Conservation (phyloP, 1,284 basidiomycete genomes). For the Sporisorium sorghi region DNA sequence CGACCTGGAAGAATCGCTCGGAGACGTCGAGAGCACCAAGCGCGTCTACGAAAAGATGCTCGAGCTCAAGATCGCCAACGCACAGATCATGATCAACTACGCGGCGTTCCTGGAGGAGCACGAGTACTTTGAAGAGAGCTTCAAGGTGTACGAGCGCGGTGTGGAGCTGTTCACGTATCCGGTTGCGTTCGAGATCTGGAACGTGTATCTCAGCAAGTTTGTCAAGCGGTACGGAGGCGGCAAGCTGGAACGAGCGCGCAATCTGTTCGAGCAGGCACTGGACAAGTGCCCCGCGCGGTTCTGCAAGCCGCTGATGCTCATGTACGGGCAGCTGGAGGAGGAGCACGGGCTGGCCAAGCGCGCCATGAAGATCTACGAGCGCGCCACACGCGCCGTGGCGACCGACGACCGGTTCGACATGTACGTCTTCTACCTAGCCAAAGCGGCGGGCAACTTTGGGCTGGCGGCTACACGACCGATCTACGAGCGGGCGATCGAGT, state of each 20-base stretch:
- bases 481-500: slow-evolving; percentile 95
- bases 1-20: slow-evolving; percentile 95
- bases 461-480: slow-evolving; percentile 95
- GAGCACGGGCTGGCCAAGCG: slow-evolving; percentile 94
- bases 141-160: slow-evolving; percentile 98
- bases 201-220: slow-evolving; percentile 97
- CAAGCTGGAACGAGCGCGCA: slow-evolving; percentile 93
- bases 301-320: slow-evolving; percentile 92
- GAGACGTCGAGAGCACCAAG: slow-evolving; percentile 90
- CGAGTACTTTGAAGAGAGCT: slow-evolving; percentile 97
- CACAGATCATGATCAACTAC: slow-evolving; percentile 92
- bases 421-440: slow-evolving; percentile 97
- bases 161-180: slow-evolving; percentile 98
- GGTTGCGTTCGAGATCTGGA: slow-evolving; percentile 98
- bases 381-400: slow-evolving; percentile 85
- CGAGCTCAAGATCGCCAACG: slow-evolving; percentile 97
- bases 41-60: slow-evolving; percentile 95
- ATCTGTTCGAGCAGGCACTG: slow-evolving; percentile 96
- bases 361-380: slow-evolving; percentile 94
- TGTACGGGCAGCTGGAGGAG: slow-evolving; percentile 95
- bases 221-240: slow-evolving; percentile 93
- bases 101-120: slow-evolving; percentile 97
- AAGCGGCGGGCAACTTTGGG: slow-evolving; percentile 91
- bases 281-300: slow-evolving; percentile 95
- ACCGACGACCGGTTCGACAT: slow-evolving; percentile 96